Conservation (phyloP, 495 filamentous ascomycete genomes). For the Ramalina intermedia region DNA sequence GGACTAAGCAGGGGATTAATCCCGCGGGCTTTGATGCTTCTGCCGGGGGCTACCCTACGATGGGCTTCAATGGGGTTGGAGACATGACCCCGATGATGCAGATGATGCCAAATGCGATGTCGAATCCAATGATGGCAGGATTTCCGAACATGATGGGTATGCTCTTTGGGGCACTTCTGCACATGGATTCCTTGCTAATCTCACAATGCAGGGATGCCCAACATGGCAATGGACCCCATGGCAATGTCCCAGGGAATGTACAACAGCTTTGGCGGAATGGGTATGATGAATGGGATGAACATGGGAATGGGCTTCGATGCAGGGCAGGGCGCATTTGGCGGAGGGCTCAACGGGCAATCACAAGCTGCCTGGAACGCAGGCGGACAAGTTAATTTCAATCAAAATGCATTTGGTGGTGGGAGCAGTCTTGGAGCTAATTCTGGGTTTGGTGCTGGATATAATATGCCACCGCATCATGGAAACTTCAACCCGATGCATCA, state of each 20-base stretch:
- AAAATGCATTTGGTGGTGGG: constrained; percentile 51
- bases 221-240: constrained; percentile 83
- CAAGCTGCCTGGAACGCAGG: constrained; percentile 57
- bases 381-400: constrained; percentile 46
- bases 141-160: constrained; percentile 80
- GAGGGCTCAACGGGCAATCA: constrained; percentile 44
- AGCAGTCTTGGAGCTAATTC: constrained; percentile 71
- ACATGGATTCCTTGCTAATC: constrained; percentile 1
- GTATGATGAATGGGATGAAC: constrained; percentile 88
- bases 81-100: constrained; percentile 63
- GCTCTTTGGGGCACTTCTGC: constrained; percentile 19
- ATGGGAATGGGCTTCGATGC: constrained; percentile 74
- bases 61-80: constrained; percentile 47
- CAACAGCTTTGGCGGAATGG: constrained; percentile 62
- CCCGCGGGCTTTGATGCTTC: constrained; percentile 33
- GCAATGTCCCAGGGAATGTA: constrained; percentile 75
- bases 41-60: constrained; percentile 42
- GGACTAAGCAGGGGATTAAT: constrained; percentile 18
- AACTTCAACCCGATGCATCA: constrained; percentile 40
- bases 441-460: constrained; percentile 56
- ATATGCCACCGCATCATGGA: constrained; percentile 45
- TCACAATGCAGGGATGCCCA: constrained; percentile 45
- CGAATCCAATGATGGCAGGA: constrained; percentile 39
- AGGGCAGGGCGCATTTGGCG: constrained; percentile 47
- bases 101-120: constrained; percentile 63